phyloP scores from a whole-genome alignment of 495 filamentous ascomycete species.

The Penicillium coprophilum region DNA sequence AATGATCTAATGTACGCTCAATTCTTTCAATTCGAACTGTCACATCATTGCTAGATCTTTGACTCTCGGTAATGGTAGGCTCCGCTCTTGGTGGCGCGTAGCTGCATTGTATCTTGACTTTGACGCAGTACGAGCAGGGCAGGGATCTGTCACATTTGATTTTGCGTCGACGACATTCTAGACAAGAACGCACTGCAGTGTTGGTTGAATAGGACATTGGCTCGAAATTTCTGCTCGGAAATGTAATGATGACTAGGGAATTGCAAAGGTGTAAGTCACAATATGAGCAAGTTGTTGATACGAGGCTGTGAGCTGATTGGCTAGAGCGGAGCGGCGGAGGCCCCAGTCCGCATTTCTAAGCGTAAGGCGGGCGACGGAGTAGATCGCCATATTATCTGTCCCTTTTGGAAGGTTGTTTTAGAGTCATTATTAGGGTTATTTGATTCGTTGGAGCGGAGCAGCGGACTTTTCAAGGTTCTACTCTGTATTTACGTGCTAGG shows the following conservation, averaged over 20 bases:
- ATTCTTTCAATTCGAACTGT: conserved; percentile 16
- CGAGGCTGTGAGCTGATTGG: not conserved
- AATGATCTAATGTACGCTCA: conserved; percentile 9
- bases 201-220: not conserved
- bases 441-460: not conserved
- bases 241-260: not conserved
- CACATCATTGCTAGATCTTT: conserved; percentile 1
- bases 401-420: not conserved
- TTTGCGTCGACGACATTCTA: conserved; percentile 55
- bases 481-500: too few relatives aligned
- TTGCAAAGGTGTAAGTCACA: not conserved
- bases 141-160: conserved; percentile 52
- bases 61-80: not conserved
- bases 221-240: not conserved
- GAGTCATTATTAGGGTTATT: not conserved
- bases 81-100: conserved; percentile 19
- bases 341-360: not conserved
- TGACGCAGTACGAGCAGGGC: conserved; percentile 52
- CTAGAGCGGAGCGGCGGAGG: not conserved
- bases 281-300: not conserved
- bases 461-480: too few relatives aligned
- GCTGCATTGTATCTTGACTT: conserved; percentile 22
- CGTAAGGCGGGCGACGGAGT: not conserved
- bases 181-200: conserved; percentile 33
- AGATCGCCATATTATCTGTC: not conserved